Base-by-base conservation (phyloP, 176 grass and related monocot species). In the Aegilops speltoides region DNA sequence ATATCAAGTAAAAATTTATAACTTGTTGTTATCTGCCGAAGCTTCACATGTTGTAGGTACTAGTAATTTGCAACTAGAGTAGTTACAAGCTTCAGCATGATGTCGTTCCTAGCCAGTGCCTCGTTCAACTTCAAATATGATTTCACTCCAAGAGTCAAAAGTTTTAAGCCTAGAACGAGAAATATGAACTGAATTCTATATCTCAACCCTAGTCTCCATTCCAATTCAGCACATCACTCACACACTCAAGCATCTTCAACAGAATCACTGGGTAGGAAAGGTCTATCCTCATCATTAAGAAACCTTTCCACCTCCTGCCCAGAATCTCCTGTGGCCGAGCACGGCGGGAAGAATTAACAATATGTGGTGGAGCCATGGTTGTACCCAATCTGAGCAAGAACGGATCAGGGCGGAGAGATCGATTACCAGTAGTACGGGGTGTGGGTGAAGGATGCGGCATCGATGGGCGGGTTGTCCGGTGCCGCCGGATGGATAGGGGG, bases 391-490 rank as follows among this genome's bases (percentile, higher is more conserved):
- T 31, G 25, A 67, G 22, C 50, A 75, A 68, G 25, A 48, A 84
- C n/a, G 22, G 34, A 84, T 60, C 60, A 41, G 37, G 17, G 74
- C 36, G 72, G 68, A 57, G 67, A 33, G 59, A 83, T 50, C 26
- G 17, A 60, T 78, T 90, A 95, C 96, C 96, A 94, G 89, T 98
- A 95, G 86, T 11, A 89, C 16, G 91, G 89, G 14, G 93, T 95
- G 84, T 91, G 91, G 31, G 57, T 89, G 73, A 95, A 95, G 13
- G 89, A 54, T 36, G 82, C 89, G 10, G 73, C 62, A 17, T 59
- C 80, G 67, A 87, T 5, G 22, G 62, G 29, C 33, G 32, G 36
- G 56, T 25, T 36, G 52, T 61, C 68, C 31, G 19, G 31, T 24
- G 7, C 37, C 16, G 76, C 3, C 3, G 79, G 10, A 72, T 14